A percentile compares a stretch with the other conserved stretches of the same genome.
These are phyloP conservation scores for Epichloe amarillans DNA, from an alignment of 2,329 filamentous ascomycete genomes.

Conservation along the genomic window DNA sequence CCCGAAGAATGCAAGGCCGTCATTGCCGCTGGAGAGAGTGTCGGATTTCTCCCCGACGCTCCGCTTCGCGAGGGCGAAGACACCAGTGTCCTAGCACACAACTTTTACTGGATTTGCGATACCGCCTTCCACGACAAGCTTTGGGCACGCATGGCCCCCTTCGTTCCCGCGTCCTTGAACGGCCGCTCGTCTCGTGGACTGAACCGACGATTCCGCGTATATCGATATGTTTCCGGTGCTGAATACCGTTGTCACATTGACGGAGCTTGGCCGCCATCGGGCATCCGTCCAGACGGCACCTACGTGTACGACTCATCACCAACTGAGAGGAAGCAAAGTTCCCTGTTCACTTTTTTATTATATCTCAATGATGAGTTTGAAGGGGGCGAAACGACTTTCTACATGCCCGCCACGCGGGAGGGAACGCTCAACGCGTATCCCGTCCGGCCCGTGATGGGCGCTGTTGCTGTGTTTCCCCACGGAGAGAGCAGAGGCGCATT, in stretches of 20 bases:
- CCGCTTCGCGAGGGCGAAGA: constrained; percentile 54
- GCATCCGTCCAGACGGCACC: constrained; percentile 40
- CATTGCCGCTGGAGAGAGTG: constrained; percentile 50
- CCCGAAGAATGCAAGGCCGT: constrained; percentile 50
- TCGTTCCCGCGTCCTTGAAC: constrained; percentile 40
- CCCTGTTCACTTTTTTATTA: constrained; percentile 55
- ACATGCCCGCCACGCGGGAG: constrained; percentile 49
- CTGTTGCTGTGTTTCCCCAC: constrained; percentile 55
- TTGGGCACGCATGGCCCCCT: constrained; percentile 47
- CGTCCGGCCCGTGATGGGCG: constrained; percentile 54
- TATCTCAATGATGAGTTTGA: constrained; percentile 62
- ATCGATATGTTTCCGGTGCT: constrained; percentile 58
- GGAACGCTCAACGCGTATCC: constrained; percentile 57
- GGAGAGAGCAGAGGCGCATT: constrained; percentile 52
- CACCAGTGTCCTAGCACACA: constrained; percentile 53
- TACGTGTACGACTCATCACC: constrained; percentile 59
- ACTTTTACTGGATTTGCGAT: constrained; percentile 62
- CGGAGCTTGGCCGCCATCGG: constrained; percentile 60
- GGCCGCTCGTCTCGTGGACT: constrained; percentile 48
- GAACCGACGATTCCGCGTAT: constrained; percentile 58
- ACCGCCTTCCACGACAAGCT: constrained; percentile 47
- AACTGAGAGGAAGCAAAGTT: constrained; percentile 44
- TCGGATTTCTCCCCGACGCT: constrained; percentile 54
- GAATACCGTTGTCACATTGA: constrained; percentile 61
- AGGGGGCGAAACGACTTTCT: constrained; percentile 59